Conservation (phyloP, 2,329 filamentous ascomycete species). For the Pseudocercospora crystallina region DNA sequence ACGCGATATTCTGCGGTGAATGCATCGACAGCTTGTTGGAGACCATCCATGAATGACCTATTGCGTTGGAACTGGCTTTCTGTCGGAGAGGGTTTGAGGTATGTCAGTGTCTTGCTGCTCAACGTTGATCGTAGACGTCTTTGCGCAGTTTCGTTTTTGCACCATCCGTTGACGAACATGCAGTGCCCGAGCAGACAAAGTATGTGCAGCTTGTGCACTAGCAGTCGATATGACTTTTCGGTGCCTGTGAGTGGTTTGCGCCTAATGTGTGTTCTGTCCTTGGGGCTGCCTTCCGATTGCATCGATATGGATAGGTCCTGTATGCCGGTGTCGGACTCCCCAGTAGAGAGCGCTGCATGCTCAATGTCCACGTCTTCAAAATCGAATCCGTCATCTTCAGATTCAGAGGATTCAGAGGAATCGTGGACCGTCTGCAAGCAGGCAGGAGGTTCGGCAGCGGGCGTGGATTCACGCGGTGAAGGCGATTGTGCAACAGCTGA, state of each 20-base stretch:
- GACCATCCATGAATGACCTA: conserved; percentile 73
- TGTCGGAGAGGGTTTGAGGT: conserved; percentile 66
- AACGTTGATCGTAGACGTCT: conserved; percentile 63
- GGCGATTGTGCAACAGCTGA: too few species aligned
- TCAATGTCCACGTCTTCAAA: conserved; percentile 62
- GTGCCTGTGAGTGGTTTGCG: conserved; percentile 56
- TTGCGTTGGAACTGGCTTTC: conserved; percentile 74
- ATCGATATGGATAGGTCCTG: conserved; percentile 45
- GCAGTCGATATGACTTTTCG: conserved; percentile 63
- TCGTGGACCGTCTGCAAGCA: conserved; percentile 31
- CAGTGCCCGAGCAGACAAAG: conserved; percentile 78
- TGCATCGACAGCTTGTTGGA: conserved; percentile 65
- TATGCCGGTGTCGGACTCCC: conserved; percentile 31
- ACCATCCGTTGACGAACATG: conserved; percentile 81
- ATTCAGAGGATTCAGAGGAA: conserved; percentile 30
- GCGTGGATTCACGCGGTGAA: too few species aligned
- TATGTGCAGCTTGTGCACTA: conserved; percentile 84
- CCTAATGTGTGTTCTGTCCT: conserved; percentile 37
- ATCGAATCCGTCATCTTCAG: conserved; percentile 56
- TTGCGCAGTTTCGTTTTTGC: conserved; percentile 55
- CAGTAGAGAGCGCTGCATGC: conserved; percentile 27
- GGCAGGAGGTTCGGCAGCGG: too few species aligned
- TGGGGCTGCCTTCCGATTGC: conserved; percentile 34
- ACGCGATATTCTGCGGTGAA: conserved; percentile 72
- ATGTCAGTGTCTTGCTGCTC: conserved; percentile 62